Conservation (phyloP, 805 yeast species). For the Tetrapisispora namnaoensis region DNA sequence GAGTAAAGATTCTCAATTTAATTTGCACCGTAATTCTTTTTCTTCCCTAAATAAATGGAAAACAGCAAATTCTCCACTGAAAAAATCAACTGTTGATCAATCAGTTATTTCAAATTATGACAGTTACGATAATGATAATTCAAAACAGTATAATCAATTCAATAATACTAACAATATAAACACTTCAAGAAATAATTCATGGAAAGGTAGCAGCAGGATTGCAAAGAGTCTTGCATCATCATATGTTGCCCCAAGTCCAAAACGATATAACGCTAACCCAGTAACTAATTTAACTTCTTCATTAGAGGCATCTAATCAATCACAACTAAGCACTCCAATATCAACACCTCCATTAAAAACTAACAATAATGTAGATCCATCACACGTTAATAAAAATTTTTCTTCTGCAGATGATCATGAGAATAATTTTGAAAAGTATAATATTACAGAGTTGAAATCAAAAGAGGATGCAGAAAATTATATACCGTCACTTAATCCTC, state of each 20-base stretch:
- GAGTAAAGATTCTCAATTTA: neutral
- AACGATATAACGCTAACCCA: neutral
- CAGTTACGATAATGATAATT: neutral
- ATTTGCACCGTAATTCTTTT: neutral
- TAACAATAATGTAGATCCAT: neutral
- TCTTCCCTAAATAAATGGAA: slow-evolving; percentile 12
- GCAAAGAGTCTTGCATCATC: slow-evolving; percentile 1
- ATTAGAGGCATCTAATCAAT: neutral
- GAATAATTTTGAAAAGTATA: neutral
- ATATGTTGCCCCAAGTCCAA: slow-evolving; percentile 4
- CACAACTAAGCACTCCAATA: neutral
- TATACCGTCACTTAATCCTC: slow-evolving; percentile 6
- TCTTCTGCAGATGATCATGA: neutral
- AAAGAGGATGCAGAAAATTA: neutral
- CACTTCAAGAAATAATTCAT: neutral
- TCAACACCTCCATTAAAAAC: neutral
- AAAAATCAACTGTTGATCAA: neutral
- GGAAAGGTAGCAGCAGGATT: neutral
- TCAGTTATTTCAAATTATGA: neutral
- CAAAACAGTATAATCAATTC: neutral
- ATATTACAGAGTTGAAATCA: neutral
- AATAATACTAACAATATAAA: neutral
- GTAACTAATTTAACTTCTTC: neutral
- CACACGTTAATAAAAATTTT: neutral
- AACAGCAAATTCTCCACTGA: slow-evolving; percentile 4